Base-by-base conservation (phyloP, 306 rosid species). In the Sicyos edulis region DNA sequence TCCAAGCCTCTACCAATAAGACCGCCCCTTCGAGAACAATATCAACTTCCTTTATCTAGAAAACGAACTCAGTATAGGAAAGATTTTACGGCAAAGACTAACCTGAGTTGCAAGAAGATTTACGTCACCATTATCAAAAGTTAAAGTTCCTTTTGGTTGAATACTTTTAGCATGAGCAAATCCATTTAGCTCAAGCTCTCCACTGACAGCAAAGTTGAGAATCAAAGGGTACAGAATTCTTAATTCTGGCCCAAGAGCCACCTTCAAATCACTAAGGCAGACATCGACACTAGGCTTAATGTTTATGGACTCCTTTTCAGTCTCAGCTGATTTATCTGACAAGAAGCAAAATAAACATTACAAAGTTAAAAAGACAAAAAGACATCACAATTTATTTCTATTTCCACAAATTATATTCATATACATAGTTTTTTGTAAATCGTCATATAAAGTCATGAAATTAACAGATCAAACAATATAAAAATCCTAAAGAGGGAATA, bases 71-170 rank as follows among this genome's bases (percentile, higher is more conserved):
- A 60, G 76, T 15, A 37, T n/a, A 37, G 49, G 55, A 59, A 40
- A 50, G 44, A 32, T 47, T 34, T 4, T 49, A 67, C 56, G 15
- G 80, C 65, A 54, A 68, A 34, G 32, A 67, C 77, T 47, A 32
- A 88, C 98, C 97, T 90, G 98, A 13, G 97, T 86, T 34, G 98
- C 98, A 52, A 89, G 87, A n/a, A 93, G 95, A 85, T 89, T 91
- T 24, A 93, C 97, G 79, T 90, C 93, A 53, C 98, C 98, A 76
- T 90, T 88, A 78, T 90, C 96, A 68, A 93, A 88, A 69, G 85
- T 78, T 73, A 93, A 80, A 80, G 78, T 80, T 67, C 98, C 98
- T 78, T 77, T 93, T 52, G 98, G 97, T 78, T 79, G 80, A 82
- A 93, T 83, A 75, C 78, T 70, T 81, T 90, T 90, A 78, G 95